Base-by-base conservation (phyloP, 768 basidiomycete species). In the Antrodiella citrinella region DNA sequence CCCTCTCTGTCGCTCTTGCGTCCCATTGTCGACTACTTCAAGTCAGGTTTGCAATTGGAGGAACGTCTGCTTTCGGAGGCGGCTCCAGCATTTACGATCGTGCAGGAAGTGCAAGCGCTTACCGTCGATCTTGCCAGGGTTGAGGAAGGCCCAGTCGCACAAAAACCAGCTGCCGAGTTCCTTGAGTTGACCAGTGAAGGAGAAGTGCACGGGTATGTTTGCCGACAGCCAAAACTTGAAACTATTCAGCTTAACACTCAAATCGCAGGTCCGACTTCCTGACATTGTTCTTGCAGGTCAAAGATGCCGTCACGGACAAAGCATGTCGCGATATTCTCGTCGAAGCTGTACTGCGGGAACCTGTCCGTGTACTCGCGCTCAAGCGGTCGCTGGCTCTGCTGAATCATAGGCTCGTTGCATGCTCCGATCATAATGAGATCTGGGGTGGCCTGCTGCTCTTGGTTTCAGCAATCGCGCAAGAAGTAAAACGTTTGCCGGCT, bases 1-100 rank as follows among this genome's bases (percentile, higher is more conserved):
- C 68, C 67, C 4, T 70, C 76, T 48, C 57, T 76, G 2, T 55
- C 55, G 1, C 68, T 77, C 44, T 58, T 81, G 26, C 52, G 53
- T 2, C 57, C 54, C 7, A 26, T 70, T 10, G 30, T 35, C 30
- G 15, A 35, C 30, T 15, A 35, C 30, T 35, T 35, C 30, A 35
- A 35, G 15, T 35, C 30, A 7, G 30, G 30, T 7, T 35, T 35
- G 30, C 75, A 68, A 50, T 30, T 85, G 0, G 69, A 74, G 18
- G 52, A 47, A 2, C 57, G 70, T 23, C 44, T 76, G 2, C 65
- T 24, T 64, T 58, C 62, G 9, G 58, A 75, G 5, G 64, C 57
- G 12, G 53, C 54, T 15, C 15, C 30, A 7, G 30, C 15, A 35
- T 30, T 54, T 7, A 78, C 76, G 0, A 63, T 82, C 13, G 62